These are phyloP conservation scores for Boeremia lycopersici DNA, from an alignment of 2,329 filamentous ascomycete genomes.

Conservation along the genomic window DNA sequence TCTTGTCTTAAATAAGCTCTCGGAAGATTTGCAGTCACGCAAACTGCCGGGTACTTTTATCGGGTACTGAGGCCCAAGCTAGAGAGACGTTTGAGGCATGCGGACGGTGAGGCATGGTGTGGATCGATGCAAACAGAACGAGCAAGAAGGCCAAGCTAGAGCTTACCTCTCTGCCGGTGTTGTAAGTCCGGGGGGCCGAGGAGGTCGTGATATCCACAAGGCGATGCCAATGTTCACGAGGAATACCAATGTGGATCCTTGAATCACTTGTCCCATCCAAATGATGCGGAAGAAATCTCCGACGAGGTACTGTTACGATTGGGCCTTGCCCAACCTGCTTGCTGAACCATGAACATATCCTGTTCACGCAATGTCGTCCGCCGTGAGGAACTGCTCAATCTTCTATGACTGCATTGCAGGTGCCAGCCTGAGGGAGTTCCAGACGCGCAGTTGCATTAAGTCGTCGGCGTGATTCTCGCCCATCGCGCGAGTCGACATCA, in stretches of 20 bases:
- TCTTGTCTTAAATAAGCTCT: conserved; percentile 7
- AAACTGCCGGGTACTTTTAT: background rate
- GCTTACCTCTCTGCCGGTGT: background rate
- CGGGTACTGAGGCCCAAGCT: background rate
- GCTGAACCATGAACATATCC: too few relatives aligned
- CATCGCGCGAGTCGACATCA: background rate
- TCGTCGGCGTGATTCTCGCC: background rate
- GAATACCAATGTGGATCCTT: background rate
- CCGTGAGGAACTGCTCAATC: too few relatives aligned
- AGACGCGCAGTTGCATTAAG: background rate
- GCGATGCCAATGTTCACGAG: too few relatives aligned
- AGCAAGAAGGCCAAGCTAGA: background rate
- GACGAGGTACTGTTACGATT: too few relatives aligned
- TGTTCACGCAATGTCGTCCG: too few relatives aligned
- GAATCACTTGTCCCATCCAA: too few relatives aligned
- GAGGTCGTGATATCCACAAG: background rate
- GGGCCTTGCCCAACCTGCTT: too few relatives aligned
- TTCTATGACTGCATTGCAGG: too few relatives aligned
- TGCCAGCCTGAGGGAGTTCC: background rate
- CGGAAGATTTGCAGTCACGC: background rate
- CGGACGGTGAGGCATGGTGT: background rate
- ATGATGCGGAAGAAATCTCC: too few relatives aligned
- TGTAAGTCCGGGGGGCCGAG: background rate
- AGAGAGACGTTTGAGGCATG: conserved; percentile 1
- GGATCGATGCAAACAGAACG: background rate